Evolutionary conservation across 2,329 filamentous ascomycete genomes (phyloP).

Genomic region (Tympanopsis confertula): DNA sequence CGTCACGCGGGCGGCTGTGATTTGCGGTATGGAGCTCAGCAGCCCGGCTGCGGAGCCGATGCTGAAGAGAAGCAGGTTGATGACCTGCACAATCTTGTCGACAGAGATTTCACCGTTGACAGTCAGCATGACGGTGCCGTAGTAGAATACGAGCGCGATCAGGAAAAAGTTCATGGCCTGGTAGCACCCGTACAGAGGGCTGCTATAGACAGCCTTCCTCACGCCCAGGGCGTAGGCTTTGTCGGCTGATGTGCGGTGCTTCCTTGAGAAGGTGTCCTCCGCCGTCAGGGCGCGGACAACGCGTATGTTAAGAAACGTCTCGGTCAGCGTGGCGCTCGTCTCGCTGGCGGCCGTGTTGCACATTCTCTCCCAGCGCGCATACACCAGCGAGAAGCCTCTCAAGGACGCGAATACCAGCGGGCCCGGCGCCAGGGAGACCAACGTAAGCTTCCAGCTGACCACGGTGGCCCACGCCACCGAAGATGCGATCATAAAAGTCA

Average conservation of each 20-base stretch:
- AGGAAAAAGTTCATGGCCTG: no score
- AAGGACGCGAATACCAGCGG: slow-evolving; percentile 59
- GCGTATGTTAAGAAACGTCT: slow-evolving; percentile 69
- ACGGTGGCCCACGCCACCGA: slow-evolving; percentile 64
- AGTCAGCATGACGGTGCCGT: slow-evolving; percentile 57
- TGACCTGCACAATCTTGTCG: slow-evolving; percentile 56
- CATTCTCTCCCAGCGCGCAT: slow-evolving; percentile 59
- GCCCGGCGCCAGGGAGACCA: slow-evolving; percentile 60
- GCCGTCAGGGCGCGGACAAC: slow-evolving; percentile 67
- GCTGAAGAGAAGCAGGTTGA: slow-evolving; percentile 75
- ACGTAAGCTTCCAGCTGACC: slow-evolving; percentile 68
- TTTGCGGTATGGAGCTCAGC: no score
- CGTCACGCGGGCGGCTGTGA: no score
- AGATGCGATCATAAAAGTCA: slow-evolving; percentile 53
- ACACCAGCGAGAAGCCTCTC: slow-evolving; percentile 51
- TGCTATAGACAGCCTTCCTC: slow-evolving; percentile 53
- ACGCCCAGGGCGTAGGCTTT: slow-evolving; percentile 48
- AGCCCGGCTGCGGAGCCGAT: no score
- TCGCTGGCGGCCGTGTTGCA: slow-evolving; percentile 52
- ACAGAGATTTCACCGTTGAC: slow-evolving; percentile 33
- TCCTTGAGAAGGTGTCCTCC: slow-evolving; percentile 57
- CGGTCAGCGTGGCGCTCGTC: slow-evolving; percentile 52
- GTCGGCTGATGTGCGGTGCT: slow-evolving; percentile 41
- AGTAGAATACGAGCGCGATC: slow-evolving; percentile 82
- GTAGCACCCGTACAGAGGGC: slow-evolving; percentile 63